Base-by-base conservation (phyloP, 225 moss, liverwort and hornwort species). In the Polytrichum commune region DNA sequence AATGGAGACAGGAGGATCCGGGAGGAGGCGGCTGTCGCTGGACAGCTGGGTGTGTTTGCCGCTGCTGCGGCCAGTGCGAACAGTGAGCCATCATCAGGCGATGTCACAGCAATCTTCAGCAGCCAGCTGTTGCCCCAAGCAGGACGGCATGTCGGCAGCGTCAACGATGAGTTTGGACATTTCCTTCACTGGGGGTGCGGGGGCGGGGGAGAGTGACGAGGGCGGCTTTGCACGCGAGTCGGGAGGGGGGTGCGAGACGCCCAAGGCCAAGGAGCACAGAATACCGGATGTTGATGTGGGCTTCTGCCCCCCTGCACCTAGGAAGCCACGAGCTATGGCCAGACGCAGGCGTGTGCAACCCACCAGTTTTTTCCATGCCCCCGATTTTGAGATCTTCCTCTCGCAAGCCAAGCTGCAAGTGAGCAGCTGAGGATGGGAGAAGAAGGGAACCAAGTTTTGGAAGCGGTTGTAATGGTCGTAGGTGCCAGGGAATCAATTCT, bases 181-280 rank as follows among this genome's bases (percentile, higher is more conserved):
- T 1, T 28, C 76, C 0, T 10, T 77, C 32, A 55, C 32, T 0
- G 76, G 55, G 29, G 46, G 46, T 0, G 10, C 38, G 35, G 35
- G 35, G 9, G 13, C 13, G 46, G 82, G 79, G 3, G 81, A 85
- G 0, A 69, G 76, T 46, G 76, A n/a, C 18, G 81, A 85, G 0
- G 72, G 79, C 46, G 76, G 24, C 18, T 68, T 23, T 6, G 2
- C 68, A 0, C 79, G 75, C 23, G 86, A 86, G 72, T 77, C 82
- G 1, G 82, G 82, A 1, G 82, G 82, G 1, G 82, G 82, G 1
- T 85, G 82, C 13, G 80, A 86, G 75, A 86, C 86, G 9, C 86
- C 86, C 26, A 86, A 86, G 69, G 79, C 86, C 18, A 86, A 86
- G 75, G 86, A 86, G 67, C 82, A 86, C 53, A 86, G 80, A 80